Evolutionary conservation across 1,284 basidiomycete genomes (phyloP).

Genomic region (Leccinum variabile): DNA sequence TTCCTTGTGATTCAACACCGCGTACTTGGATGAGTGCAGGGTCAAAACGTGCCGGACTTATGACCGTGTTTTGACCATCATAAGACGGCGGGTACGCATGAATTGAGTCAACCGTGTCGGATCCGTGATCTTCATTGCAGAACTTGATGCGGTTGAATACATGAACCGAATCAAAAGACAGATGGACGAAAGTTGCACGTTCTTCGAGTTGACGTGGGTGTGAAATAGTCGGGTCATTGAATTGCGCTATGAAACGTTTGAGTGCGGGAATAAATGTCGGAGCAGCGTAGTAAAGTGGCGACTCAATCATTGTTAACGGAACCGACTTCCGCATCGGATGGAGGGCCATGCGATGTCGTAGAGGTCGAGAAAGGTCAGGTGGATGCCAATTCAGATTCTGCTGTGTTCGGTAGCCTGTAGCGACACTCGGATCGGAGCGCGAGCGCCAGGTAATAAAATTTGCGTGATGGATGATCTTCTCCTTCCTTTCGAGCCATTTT

Average conservation of each 20-base stretch:
- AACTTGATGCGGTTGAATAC: background rate
- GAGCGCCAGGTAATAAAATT: no score
- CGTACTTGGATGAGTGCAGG: background rate
- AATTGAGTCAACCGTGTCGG: background rate
- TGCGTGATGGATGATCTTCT: background rate
- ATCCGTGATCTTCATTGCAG: background rate
- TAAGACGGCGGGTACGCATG: background rate
- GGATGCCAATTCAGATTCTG: no score
- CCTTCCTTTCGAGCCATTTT: background rate
- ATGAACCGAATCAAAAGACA: background rate
- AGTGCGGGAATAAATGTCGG: background rate
- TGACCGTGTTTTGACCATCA: no score
- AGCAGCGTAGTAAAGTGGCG: background rate
- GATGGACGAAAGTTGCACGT: background rate
- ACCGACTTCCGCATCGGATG: background rate
- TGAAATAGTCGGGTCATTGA: background rate
- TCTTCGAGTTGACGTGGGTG: background rate
- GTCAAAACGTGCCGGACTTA: background rate
- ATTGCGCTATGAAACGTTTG: background rate
- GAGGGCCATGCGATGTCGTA: background rate
- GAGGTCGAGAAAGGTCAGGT: no score
- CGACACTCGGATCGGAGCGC: background rate
- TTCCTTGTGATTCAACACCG: background rate
- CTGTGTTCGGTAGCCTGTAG: no score
- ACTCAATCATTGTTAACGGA: background rate